phyloP scores from a whole-genome alignment of 169 alveolate species.

The Fabrea salina region DNA sequence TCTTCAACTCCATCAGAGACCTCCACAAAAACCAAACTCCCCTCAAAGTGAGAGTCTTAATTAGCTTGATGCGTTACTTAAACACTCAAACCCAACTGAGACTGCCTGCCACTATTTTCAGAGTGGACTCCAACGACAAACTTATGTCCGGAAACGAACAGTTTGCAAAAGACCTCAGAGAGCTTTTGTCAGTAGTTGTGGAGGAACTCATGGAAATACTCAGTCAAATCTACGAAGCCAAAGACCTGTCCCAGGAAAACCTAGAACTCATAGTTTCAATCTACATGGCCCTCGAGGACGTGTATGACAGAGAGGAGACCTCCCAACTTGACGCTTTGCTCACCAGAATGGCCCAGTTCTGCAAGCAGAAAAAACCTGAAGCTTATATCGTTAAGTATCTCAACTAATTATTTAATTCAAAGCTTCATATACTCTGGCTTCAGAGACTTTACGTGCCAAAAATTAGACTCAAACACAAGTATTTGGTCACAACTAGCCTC shows the following conservation, averaged over 20 bases:
- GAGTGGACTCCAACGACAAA: conserved; percentile 77
- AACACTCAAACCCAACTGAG: conserved; percentile 56
- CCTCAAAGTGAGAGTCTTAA: conserved; percentile 41
- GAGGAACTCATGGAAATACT: conserved; percentile 23
- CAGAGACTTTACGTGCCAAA: too few species aligned
- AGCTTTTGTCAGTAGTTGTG: conserved; percentile 12
- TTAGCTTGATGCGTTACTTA: conserved; percentile 46
- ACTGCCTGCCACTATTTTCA: conserved; percentile 60
- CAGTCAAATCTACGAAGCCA: background rate
- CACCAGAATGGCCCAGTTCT: background rate
- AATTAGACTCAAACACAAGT: too few species aligned
- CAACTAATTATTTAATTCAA: too few species aligned
- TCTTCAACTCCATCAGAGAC: conserved; percentile 40
- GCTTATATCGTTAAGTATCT: too few species aligned
- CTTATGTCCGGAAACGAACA: conserved; percentile 66
- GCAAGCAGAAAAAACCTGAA: too few species aligned
- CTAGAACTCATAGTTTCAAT: background rate
- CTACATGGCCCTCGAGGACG: background rate
- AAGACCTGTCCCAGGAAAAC: background rate
- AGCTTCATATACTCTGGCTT: too few species aligned
- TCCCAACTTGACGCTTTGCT: background rate
- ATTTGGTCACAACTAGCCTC: too few species aligned
- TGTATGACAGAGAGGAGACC: background rate
- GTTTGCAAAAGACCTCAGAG: conserved; percentile 46
- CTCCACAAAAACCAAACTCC: conserved; percentile 32